A percentile compares a stretch with the other conserved stretches of the same genome.
phyloP scores from a whole-genome alignment of 306 rosid species.

The Trichosanthes truncata region DNA sequence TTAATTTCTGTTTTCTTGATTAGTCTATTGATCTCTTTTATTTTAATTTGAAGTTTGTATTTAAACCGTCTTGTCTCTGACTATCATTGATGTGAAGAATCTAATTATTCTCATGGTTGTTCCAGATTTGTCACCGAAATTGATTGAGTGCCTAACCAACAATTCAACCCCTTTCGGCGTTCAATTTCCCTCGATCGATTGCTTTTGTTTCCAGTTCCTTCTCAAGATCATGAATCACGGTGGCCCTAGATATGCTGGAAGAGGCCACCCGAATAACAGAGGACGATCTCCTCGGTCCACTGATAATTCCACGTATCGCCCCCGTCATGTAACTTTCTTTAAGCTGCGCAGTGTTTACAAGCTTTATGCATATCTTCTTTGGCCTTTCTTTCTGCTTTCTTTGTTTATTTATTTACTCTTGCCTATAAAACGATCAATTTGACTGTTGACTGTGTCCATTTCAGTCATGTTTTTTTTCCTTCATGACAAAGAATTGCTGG shows the following conservation, averaged over 20 bases:
- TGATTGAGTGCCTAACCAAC: background rate
- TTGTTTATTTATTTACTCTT: background rate
- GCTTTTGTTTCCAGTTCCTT: background rate
- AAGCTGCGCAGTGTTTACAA: background rate
- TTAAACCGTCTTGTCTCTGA: background rate
- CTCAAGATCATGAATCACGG: background rate
- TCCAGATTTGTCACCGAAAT: background rate
- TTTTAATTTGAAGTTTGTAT: background rate
- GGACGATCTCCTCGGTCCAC: background rate
- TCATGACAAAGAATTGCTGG: background rate
- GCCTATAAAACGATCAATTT: background rate
- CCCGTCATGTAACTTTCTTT: slow-evolving; percentile 2
- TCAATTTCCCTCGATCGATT: background rate
- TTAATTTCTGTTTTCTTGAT: background rate
- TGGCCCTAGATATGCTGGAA: background rate
- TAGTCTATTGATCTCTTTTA: background rate
- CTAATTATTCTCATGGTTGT: background rate
- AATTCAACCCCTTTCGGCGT: background rate
- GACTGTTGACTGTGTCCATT: background rate
- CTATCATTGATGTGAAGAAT: background rate
- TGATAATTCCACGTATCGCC: background rate
- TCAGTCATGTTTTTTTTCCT: background rate
- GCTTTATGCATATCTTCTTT: background rate
- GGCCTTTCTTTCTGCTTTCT: background rate
- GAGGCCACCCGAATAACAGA: background rate